Evolutionary conservation across 2,329 filamentous ascomycete genomes (phyloP), one percentile per base, ranked within the genome.

Genomic region (Hirsutella rhossiliensis): DNA sequence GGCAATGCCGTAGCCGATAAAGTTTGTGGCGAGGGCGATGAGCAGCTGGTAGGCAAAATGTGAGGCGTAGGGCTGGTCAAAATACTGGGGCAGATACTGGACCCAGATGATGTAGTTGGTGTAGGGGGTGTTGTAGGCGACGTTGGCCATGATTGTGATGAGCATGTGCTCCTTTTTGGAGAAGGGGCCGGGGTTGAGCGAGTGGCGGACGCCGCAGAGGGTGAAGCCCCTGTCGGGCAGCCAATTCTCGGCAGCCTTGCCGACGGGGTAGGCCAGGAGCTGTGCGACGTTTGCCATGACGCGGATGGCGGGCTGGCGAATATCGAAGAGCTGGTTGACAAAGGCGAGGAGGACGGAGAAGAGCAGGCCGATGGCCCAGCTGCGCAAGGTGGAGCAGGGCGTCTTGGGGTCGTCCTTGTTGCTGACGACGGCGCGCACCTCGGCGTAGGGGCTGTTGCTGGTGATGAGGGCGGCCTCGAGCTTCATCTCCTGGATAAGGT

Each of bases 131-230:
- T 68, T 68, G 57, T 67, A 72, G 12, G 69, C 68, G 12, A 73
- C 72, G 55, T 82, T 81, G 44, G 80, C 76, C 72, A 77, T 76
- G 56, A 77, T 74, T 46, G 72, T 72, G 49, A 78, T 74, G 36
- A 80, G 63, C 66, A 76, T 75, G 53, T 80, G 76, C 56, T 80
- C 76, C 59, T 80, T 80, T 52, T 70, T 71, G 43, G 70, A 72
- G 54, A 79, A 79, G 2, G 68, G 69, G 0, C 74, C 73, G 0
- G 75, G 73, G 52, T 77, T 78, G 13, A 76, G 62, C 5, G 64
- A 68, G 53, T 73, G 69, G 18, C 65, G 62, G 19, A 64, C 52
- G 11, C 70, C 69, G 37, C 66, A 62, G 15, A 72, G 51, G 1
- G 61, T 71, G 50, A 79, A 64, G 30, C 69, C 68, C 39, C 54